A percentile compares a stretch with the other conserved stretches of the same genome.
These are phyloP conservation scores for Litchi chinensis DNA, from an alignment of 345 rosid genomes.

Conservation along the genomic window DNA sequence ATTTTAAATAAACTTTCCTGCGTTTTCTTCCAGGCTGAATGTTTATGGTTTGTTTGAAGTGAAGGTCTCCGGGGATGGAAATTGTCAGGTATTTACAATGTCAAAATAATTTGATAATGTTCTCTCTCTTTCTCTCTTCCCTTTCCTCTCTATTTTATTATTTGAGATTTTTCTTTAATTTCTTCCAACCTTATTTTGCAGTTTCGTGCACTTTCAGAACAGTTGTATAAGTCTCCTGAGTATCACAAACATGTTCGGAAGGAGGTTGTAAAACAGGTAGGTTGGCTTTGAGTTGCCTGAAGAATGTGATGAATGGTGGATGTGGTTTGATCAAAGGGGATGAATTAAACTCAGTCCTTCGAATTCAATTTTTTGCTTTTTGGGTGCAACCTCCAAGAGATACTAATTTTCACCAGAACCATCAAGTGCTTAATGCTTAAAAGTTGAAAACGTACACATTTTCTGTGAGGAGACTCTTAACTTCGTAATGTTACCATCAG, in stretches of 20 bases:
- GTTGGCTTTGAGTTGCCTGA: slow-evolving; percentile 19
- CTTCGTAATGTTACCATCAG: background rate
- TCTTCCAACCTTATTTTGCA: slow-evolving; percentile 31
- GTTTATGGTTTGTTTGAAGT: slow-evolving; percentile 80
- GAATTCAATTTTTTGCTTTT: background rate
- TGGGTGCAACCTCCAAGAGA: background rate
- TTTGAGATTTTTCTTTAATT: background rate
- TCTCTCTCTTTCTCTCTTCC: slow-evolving; percentile 15
- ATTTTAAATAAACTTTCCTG: slow-evolving; percentile 16
- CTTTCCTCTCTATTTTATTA: background rate
- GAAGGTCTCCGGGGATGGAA: slow-evolving; percentile 95
- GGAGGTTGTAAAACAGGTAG: slow-evolving; percentile 87
- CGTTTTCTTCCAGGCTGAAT: slow-evolving; percentile 56
- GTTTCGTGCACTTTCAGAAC: slow-evolving; percentile 98
- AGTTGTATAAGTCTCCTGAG: slow-evolving; percentile 79
- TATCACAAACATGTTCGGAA: slow-evolving; percentile 91
- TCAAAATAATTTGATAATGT: slow-evolving; percentile 11
- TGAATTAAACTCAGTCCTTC: background rate
- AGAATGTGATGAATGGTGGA: background rate
- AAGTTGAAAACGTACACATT: background rate
- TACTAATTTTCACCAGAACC: background rate
- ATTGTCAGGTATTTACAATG: slow-evolving; percentile 72
- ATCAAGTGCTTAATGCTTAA: background rate
- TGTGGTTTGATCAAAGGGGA: background rate
- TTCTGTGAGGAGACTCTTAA: background rate